phyloP scores from a whole-genome alignment of 108 stramenopile genomes.

The Stephanodiscus minutulus region DNA sequence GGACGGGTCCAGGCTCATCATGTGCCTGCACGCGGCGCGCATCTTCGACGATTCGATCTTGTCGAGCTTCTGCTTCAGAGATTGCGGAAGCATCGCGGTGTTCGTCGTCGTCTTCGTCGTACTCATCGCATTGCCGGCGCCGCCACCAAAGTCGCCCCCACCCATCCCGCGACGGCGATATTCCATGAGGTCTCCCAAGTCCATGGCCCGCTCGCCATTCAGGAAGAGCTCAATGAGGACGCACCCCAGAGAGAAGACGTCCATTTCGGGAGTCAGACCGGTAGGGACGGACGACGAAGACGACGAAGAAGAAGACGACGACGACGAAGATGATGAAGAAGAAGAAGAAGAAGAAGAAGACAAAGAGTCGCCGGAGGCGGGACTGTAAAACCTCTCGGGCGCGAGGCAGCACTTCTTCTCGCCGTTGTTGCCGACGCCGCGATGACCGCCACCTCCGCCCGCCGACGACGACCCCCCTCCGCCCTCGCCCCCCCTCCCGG shows the following conservation, averaged over 20 bases:
- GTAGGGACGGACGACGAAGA: conserved; percentile 16
- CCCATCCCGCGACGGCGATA: conserved; percentile 54
- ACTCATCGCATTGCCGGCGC: not conserved
- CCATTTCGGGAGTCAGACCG: conserved; percentile 87
- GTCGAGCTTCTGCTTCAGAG: conserved; percentile 80
- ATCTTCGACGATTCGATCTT: conserved; percentile 85
- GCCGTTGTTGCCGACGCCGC: conserved; percentile 27
- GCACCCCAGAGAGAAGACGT: conserved; percentile 97
- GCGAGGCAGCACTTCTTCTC: conserved; percentile 95
- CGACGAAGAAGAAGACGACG: conserved; percentile 1
- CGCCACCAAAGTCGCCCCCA: not conserved
- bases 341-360: too few species aligned
- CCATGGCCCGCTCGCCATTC: conserved; percentile 92
- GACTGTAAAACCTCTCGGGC: conserved; percentile 87
- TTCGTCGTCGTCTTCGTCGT: not conserved
- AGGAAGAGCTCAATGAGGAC: conserved; percentile 92
- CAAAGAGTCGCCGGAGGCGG: too few species aligned
- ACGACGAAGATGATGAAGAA: conserved; percentile 1
- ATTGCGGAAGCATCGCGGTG: conserved; percentile 39
- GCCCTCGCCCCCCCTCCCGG: not conserved
- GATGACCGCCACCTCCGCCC: conserved; percentile 1
- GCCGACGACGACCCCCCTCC: not conserved
- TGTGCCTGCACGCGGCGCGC: conserved; percentile 83
- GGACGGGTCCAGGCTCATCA: conserved; percentile 84
- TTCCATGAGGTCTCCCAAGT: conserved; percentile 91